These are phyloP conservation scores for Mallotus japonicus DNA, from an alignment of 441 rosid genomes.

Conservation along the genomic window DNA sequence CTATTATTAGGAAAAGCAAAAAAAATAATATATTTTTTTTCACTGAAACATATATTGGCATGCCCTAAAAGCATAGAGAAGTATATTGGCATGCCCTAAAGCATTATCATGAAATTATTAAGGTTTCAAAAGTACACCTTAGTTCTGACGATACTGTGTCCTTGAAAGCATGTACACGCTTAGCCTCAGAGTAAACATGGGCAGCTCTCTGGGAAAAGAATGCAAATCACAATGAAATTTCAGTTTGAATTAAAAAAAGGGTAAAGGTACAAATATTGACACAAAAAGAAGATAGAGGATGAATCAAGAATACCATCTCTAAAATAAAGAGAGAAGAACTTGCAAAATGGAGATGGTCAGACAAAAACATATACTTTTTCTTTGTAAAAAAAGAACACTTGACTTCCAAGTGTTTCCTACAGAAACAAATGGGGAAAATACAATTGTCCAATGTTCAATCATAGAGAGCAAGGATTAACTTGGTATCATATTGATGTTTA, in stretches of 20 bases:
- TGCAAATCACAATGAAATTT: neutral
- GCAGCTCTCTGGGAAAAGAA: conserved; percentile 65
- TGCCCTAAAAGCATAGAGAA: neutral
- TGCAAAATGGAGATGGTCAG: neutral
- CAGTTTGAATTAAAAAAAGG: neutral
- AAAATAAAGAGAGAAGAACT: neutral
- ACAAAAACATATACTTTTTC: neutral
- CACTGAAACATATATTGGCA: neutral
- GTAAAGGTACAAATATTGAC: neutral
- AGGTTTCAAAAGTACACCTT: conserved; percentile 39
- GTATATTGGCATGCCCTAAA: too few relatives aligned
- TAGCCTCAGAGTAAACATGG: conserved; percentile 89
- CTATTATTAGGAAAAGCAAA: neutral
- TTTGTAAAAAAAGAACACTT: neutral
- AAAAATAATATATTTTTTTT: neutral
- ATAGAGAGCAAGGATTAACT: neutral
- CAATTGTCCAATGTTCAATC: neutral
- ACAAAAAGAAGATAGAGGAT: neutral
- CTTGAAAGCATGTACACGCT: conserved; percentile 77
- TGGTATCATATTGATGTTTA: neutral
- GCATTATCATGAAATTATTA: neutral
- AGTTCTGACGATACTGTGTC: conserved; percentile 64
- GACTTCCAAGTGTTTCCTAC: too few relatives aligned
- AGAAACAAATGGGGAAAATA: neutral
- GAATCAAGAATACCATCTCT: neutral